Evolutionary conservation across 2,329 filamentous ascomycete genomes (phyloP), one percentile per base, ranked within the genome.

Genomic region (Fusarium falciforme): DNA sequence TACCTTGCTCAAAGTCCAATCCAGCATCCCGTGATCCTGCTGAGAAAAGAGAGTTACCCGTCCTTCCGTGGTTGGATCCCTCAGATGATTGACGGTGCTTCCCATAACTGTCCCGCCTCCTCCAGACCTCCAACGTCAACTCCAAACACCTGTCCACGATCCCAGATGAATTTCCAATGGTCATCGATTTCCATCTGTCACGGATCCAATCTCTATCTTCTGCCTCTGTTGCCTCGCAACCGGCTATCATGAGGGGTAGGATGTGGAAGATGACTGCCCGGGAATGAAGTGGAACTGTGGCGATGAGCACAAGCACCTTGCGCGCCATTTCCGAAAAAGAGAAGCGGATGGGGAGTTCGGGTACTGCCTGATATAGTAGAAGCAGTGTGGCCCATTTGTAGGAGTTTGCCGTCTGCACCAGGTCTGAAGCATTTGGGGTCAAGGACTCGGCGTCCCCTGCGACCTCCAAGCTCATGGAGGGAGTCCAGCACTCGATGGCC

Each of bases 121-220:
- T 70, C 70, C 70, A 72, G 9, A 72, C 67, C 49, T 72, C 70
- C 29, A 27, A n/a, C 3, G 70, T 72, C n/a, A 72, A 20, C 59
- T 72, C 70, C 1, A 72, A 25, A 29, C 70, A 72, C 7, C 70
- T 55, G 14, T 70, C 63, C 6, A 67, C 70, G 17, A 72, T 64
- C 2, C 70, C 70, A 12, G 70, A 72, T 5, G 35, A 63, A 31
- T 67, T 72, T n/a, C 67, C 70, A 5, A 57, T 57, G 4, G 54
- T 57, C 14, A 67, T 16, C 1, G 47, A 42, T 17, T 70, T 47
- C 70, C 70, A 72, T 17, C 70, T 67, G 6, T 67, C 57, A 16
- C 63, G 70, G n/a, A 72, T 64, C 70, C 70, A 72, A 29, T 65
- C 49, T 22, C 67, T 62, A 33, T 72, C 70, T 42, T 72, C 70